phyloP scores from a whole-genome alignment of 2,329 filamentous ascomycete genomes.

The Exserohilum rostratum region DNA sequence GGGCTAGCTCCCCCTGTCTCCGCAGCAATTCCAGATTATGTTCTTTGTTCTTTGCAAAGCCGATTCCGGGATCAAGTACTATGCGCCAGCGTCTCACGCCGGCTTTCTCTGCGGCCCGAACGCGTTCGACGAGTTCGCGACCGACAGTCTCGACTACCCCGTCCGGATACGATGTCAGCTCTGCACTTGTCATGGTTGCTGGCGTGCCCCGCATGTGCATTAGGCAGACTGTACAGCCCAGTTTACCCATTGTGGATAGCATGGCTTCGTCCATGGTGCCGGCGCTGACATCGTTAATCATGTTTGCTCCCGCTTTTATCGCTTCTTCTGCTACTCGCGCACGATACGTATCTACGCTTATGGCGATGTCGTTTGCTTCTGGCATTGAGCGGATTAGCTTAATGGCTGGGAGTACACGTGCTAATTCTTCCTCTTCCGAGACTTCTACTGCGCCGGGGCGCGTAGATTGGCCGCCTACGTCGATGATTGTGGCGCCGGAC shows the following conservation, averaged over 20 bases:
- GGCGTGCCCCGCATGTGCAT: constrained; percentile 96
- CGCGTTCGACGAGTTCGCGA: constrained; percentile 70
- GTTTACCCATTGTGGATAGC: constrained; percentile 77
- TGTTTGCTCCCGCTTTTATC: constrained; percentile 79
- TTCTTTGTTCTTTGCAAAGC: constrained; percentile 82
- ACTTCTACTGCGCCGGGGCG: constrained; percentile 76
- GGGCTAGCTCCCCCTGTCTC: constrained; percentile 64
- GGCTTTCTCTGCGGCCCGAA: constrained; percentile 76
- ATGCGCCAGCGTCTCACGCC: constrained; percentile 93
- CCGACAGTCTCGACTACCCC: constrained; percentile 71
- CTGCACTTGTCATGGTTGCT: constrained; percentile 71
- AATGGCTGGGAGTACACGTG: constrained; percentile 81
- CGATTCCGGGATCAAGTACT: constrained; percentile 89
- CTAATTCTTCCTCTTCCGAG: constrained; percentile 73
- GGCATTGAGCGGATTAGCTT: constrained; percentile 71
- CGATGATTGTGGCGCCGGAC: constrained; percentile 80
- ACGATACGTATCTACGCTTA: constrained; percentile 93
- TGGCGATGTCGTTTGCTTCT: constrained; percentile 66
- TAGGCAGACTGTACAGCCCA: constrained; percentile 79
- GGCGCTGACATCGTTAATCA: constrained; percentile 93
- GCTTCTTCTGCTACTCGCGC: constrained; percentile 80
- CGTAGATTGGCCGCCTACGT: constrained; percentile 92
- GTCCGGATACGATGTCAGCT: constrained; percentile 65
- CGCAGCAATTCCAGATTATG: constrained; percentile 85
- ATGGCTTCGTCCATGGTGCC: constrained; percentile 80